A percentile compares a stretch with the other conserved stretches of the same genome.
Evolutionary conservation across 164 flowering plant genomes (phyloP).

Genomic region (Nelumbo lutea): DNA sequence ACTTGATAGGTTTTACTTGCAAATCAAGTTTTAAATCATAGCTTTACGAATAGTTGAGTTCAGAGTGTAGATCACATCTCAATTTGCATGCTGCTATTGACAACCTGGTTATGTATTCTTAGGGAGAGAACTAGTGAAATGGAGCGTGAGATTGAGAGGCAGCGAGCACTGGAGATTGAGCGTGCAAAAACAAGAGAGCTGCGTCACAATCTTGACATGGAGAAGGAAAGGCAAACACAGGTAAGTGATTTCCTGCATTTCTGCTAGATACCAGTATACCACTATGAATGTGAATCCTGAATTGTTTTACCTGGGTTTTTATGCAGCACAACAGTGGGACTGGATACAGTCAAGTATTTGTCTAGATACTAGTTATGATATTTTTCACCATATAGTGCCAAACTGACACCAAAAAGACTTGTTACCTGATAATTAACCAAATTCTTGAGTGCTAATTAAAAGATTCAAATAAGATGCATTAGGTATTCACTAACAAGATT

Average conservation of each 20-base stretch:
- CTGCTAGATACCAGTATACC: neutral
- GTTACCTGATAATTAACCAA: neutral
- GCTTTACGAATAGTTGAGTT: neutral
- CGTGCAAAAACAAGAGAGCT: slow-evolving; percentile 86
- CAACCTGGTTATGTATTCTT: slow-evolving; percentile 7
- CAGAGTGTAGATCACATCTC: neutral
- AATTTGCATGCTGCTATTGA: slow-evolving; percentile 5
- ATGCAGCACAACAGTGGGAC: no score
- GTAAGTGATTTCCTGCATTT: slow-evolving; percentile 24
- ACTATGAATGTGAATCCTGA: no score
- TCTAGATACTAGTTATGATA: neutral
- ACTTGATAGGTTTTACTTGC: slow-evolving; percentile 62
- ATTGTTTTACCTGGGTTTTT: no score
- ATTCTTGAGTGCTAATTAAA: neutral
- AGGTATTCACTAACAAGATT: neutral
- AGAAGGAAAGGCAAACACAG: slow-evolving; percentile 87
- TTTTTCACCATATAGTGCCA: neutral
- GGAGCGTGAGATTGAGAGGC: slow-evolving; percentile 84
- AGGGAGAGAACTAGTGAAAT: slow-evolving; percentile 68
- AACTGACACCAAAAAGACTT: neutral
- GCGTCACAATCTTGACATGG: slow-evolving; percentile 79
- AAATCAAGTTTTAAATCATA: slow-evolving; percentile 2
- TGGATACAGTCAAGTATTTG: neutral
- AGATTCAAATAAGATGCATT: neutral
- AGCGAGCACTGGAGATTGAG: slow-evolving; percentile 67